phyloP scores from a whole-genome alignment of 192 early-diverging fungal species.

The Gigaspora rosea region DNA sequence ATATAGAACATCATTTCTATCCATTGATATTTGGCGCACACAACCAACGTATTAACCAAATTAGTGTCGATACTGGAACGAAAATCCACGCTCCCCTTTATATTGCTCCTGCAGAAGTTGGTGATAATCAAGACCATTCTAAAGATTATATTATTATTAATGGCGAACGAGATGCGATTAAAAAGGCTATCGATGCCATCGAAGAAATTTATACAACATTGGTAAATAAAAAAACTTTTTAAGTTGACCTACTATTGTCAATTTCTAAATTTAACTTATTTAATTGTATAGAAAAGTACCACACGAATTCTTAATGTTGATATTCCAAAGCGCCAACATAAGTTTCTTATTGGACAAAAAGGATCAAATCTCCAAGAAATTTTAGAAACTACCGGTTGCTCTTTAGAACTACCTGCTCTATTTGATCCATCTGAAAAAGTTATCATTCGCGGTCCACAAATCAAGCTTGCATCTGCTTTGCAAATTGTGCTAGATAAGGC shows the following conservation, averaged over 20 bases:
- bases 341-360: slow-evolving; percentile 83
- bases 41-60: slow-evolving; percentile 58
- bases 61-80: slow-evolving; percentile 64
- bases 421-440: slow-evolving; percentile 74
- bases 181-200: slow-evolving; percentile 63
- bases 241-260: too few relatives aligned
- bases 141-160: slow-evolving; percentile 66
- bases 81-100: slow-evolving; percentile 79
- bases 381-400: slow-evolving; percentile 84
- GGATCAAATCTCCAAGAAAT: slow-evolving; percentile 82
- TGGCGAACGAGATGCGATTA: slow-evolving; percentile 77
- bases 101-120: slow-evolving; percentile 47
- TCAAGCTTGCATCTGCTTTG: slow-evolving; percentile 69
- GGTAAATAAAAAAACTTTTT: slow-evolving; percentile 38
- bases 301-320: slow-evolving; percentile 67
- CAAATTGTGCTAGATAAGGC: slow-evolving; percentile 82
- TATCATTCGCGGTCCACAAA: slow-evolving; percentile 77
- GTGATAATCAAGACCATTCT: slow-evolving; percentile 33
- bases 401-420: slow-evolving; percentile 75
- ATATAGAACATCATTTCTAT: slow-evolving; percentile 71
- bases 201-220: slow-evolving; percentile 62
- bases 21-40: slow-evolving; percentile 84
- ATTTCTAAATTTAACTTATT: neutral
- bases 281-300: slow-evolving; percentile 31
- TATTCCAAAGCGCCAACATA: slow-evolving; percentile 91